Evolutionary conservation across 495 filamentous ascomycete species (phyloP).

Genomic region (Hypoxylon cercidicola): DNA sequence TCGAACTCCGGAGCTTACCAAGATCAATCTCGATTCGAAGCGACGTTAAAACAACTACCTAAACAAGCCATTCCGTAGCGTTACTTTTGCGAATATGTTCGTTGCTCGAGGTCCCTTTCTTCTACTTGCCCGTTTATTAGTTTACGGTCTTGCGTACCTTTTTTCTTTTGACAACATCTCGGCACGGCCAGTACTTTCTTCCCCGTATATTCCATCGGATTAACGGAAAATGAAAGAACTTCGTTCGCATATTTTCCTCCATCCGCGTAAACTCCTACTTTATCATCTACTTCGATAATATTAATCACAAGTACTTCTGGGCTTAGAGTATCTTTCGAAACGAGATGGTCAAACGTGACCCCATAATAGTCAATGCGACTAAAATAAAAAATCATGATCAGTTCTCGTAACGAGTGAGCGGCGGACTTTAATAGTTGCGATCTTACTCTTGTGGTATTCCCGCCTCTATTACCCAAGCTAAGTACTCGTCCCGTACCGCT

Average conservation of each 20-base stretch:
- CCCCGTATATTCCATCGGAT: slow-evolving; percentile 46
- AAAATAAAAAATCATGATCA: background rate
- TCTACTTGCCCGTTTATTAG: slow-evolving; percentile 32
- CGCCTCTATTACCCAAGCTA: slow-evolving; percentile 1
- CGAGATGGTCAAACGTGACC: background rate
- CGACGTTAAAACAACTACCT: too few species aligned
- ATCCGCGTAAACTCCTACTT: slow-evolving; percentile 17
- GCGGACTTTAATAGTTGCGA: background rate
- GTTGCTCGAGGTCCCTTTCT: background rate
- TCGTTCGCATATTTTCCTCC: slow-evolving; percentile 45
- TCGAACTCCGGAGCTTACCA: too few species aligned
- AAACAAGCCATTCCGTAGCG: too few species aligned
- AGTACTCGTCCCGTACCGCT: slow-evolving; percentile 15
- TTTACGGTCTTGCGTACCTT: slow-evolving; percentile 46
- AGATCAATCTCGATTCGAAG: too few species aligned
- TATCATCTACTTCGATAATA: slow-evolving; percentile 36
- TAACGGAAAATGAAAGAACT: slow-evolving; percentile 42
- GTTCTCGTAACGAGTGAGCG: background rate
- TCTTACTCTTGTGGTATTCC: background rate
- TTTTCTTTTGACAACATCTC: slow-evolving; percentile 52
- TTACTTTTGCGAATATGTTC: background rate
- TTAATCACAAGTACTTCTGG: slow-evolving; percentile 13
- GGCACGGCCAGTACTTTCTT: slow-evolving; percentile 52
- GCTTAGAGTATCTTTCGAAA: background rate
- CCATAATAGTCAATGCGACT: background rate